A percentile compares a stretch with the other conserved stretches of the same genome.
phyloP scores from a whole-genome alignment of 345 rosid species.

The Gossypium stocksii region DNA sequence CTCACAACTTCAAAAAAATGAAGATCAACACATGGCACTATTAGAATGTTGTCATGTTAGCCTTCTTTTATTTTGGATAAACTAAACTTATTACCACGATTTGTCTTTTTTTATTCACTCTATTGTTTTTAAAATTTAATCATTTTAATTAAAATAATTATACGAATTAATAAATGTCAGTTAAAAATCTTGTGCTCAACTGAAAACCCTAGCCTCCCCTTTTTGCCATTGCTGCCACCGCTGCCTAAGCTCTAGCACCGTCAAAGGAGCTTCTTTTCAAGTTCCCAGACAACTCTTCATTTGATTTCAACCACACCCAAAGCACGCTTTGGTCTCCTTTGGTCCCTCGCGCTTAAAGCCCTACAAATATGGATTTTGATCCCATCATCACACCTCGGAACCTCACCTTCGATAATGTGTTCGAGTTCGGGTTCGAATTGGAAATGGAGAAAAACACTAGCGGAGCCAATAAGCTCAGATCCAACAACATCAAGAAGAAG shows the following conservation, averaged over 20 bases:
- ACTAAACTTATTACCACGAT: too few species aligned
- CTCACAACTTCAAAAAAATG: too few species aligned
- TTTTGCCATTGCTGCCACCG: too few species aligned
- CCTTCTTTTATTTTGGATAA: too few species aligned
- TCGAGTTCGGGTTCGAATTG: constrained; percentile 24
- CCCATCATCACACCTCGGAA: constrained; percentile 25
- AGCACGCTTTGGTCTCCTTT: constrained; percentile 96
- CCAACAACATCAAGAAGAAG: constrained; percentile 22
- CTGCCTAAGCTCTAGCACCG: constrained; percentile 7
- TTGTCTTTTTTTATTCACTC: too few species aligned
- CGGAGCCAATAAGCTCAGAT: constrained; percentile 16
- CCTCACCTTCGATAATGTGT: constrained; percentile 26
- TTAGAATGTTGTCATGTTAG: too few species aligned
- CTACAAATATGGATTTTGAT: constrained; percentile 32
- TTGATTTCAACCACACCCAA: constrained; percentile 65
- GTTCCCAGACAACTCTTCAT: constrained; percentile 75
- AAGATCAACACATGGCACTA: too few species aligned
- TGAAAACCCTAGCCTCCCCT: too few species aligned
- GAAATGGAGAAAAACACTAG: constrained; percentile 10
- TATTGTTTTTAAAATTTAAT: too few species aligned
- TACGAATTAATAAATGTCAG: too few species aligned
- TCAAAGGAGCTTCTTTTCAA: constrained; percentile 67
- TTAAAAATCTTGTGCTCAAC: too few species aligned
- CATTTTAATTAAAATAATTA: too few species aligned
- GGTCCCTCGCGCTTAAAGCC: constrained; percentile 47